phyloP scores from a whole-genome alignment of 2,329 filamentous ascomycete genomes.

The Trichoderma hamatum region DNA sequence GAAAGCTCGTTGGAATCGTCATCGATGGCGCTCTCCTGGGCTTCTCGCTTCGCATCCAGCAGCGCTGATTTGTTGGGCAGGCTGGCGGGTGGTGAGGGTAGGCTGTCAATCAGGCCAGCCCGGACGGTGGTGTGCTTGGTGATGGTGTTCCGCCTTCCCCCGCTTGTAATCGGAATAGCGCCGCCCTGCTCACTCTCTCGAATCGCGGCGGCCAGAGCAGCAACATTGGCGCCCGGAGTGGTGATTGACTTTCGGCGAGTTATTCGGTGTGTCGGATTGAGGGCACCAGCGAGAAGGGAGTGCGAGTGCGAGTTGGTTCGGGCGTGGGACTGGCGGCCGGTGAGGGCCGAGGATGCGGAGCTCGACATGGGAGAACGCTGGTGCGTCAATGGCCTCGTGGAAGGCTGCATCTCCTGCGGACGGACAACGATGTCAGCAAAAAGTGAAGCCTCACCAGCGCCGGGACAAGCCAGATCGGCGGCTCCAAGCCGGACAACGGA shows the following conservation, averaged over 20 bases:
- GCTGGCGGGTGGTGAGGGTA: slow-evolving; percentile 68
- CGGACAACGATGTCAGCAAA: slow-evolving; percentile 39
- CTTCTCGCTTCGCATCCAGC: slow-evolving; percentile 52
- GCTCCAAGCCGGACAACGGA: slow-evolving; percentile 32
- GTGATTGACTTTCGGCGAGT: slow-evolving; percentile 94
- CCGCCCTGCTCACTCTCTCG: slow-evolving; percentile 65
- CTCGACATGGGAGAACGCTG: slow-evolving; percentile 63
- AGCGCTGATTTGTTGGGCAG: slow-evolving; percentile 60
- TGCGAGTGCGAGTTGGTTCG: slow-evolving; percentile 82
- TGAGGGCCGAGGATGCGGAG: slow-evolving; percentile 61
- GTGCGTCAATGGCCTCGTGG: slow-evolving; percentile 68
- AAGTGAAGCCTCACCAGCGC: slow-evolving; percentile 38
- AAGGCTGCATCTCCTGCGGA: slow-evolving; percentile 63
- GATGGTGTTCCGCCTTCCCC: slow-evolving; percentile 67
- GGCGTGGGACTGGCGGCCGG: slow-evolving; percentile 64
- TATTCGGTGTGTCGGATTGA: slow-evolving; percentile 82
- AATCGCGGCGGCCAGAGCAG: slow-evolving; percentile 73
- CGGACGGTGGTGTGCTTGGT: slow-evolving; percentile 64
- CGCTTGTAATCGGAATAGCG: slow-evolving; percentile 59
- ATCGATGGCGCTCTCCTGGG: slow-evolving; percentile 65
- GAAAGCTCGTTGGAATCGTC: slow-evolving; percentile 66
- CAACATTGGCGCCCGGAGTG: slow-evolving; percentile 70
- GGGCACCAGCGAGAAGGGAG: slow-evolving; percentile 74
- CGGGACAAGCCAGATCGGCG: slow-evolving; percentile 37
- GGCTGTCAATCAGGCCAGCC: slow-evolving; percentile 57